Evolutionary conservation across 345 rosid genomes (phyloP).

Genomic region (Eucalyptus erythrocorys): DNA sequence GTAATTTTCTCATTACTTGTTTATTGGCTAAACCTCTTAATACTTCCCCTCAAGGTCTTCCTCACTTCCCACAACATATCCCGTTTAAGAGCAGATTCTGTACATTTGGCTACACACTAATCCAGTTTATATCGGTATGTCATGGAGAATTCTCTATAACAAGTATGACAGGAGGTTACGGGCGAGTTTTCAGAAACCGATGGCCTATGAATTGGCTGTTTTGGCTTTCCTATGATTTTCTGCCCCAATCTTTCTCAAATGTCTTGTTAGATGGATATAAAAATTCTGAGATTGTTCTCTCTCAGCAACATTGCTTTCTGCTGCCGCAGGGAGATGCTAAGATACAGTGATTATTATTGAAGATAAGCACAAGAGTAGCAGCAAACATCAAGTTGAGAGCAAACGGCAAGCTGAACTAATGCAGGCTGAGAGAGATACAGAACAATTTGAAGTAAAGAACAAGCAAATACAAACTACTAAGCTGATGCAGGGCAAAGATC

Average conservation of each 20-base stretch:
- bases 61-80: not conserved
- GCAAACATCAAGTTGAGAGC: no score
- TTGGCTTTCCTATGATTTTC: not conserved
- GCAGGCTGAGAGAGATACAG: no score
- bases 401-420: no score
- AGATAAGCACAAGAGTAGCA: no score
- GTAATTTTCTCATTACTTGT: conserved; percentile 7
- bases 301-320: not conserved
- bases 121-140: not conserved
- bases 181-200: conserved; percentile 73
- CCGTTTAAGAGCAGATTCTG: not conserved
- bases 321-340: conserved; percentile 48
- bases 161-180: conserved; percentile 78
- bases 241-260: not conserved
- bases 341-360: conserved; percentile 56
- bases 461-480: no score
- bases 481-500: no score
- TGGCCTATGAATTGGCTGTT: conserved; percentile 55
- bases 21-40: not conserved
- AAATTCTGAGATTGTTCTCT: not conserved
- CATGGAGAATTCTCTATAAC: conserved; percentile 92
- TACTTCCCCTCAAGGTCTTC: not conserved
- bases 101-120: not conserved
- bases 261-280: not conserved
- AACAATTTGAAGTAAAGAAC: no score